Base-by-base conservation (phyloP, 768 basidiomycete species). In the Candolleomyces aberdarensis region DNA sequence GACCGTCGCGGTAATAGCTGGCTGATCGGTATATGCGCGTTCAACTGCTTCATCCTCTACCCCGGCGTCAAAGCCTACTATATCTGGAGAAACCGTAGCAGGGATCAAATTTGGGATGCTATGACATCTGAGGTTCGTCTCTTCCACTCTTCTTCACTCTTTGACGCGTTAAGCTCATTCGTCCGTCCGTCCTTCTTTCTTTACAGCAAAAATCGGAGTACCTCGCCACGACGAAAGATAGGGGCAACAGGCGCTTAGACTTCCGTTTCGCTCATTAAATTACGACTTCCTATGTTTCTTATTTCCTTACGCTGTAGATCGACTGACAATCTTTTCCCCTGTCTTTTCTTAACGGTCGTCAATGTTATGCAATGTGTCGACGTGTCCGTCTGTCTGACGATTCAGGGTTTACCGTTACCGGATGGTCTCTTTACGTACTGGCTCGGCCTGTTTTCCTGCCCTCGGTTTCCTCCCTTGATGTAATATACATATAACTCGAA, bases 161-260 rank as follows among this genome's bases (percentile, higher is more conserved):
- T 1, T 26, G 49, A 14, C 2, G 22, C 22, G 14, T 15, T 44
- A 31, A 29, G 17, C 36, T 36, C 47, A n/a, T 36, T 5, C 32
- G 4, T 36, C 2, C 2, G 1, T 36, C 52, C 62, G 5, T 50
- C 43, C 56, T 36, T 44, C 57, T n/a, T 6, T 49, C 59, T 26
- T 10, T 46, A 40, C 65, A 86, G 85, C 80, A 85, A 71, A 82
- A 81, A 61, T 74, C 74, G 22, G 64, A 81, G 31, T 90, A 90
- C 66, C 73, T 88, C 2, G 65, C 68, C 10, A 86, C 82, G 1
- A 86, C 88, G 10, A 82, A 69, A 20, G 86, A 89, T 64, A 65
- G 78, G 22, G 86, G 86, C 39, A 88, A 86, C 61, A 76, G 80
- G 61, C 76, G 84, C n/a, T 76, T 88, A 32, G 85, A 87, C 67